Evolutionary conservation across 257 asterid species (phyloP).

Genomic region (Plantago elongata): DNA sequence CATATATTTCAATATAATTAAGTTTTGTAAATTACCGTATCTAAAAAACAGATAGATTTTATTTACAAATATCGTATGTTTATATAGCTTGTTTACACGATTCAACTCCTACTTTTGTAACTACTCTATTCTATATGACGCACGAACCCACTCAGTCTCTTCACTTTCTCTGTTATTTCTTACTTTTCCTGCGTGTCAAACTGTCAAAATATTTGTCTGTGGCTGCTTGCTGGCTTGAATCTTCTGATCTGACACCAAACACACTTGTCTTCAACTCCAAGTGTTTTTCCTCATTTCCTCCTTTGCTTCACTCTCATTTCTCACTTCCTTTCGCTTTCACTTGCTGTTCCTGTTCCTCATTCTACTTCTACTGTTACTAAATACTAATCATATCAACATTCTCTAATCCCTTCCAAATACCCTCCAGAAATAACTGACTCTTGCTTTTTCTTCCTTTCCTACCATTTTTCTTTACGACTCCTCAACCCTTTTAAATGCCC

Average conservation of each 20-base stretch:
- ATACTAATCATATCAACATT: slow-evolving; percentile 5
- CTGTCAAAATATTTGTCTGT: too few species aligned
- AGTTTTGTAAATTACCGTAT: too few species aligned
- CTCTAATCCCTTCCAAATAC: not conserved
- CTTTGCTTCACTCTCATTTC: slow-evolving; percentile 4
- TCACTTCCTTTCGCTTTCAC: not conserved
- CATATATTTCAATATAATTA: too few species aligned
- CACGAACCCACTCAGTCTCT: too few species aligned
- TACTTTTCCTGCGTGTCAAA: too few species aligned
- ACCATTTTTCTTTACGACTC: slow-evolving; percentile 8
- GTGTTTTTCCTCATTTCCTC: slow-evolving; percentile 19
- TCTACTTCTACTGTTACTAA: slow-evolving; percentile 15
- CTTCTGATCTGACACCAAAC: slow-evolving; percentile 12
- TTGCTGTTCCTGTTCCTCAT: slow-evolving; percentile 18
- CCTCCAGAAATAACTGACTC: slow-evolving; percentile 19
- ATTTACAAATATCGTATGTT: too few species aligned
- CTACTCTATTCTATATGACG: too few species aligned
- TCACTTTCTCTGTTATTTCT: too few species aligned
- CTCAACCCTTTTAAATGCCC: slow-evolving; percentile 12
- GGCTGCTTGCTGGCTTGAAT: too few species aligned
- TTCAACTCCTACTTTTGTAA: too few species aligned
- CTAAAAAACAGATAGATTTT: too few species aligned
- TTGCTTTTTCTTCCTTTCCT: slow-evolving; percentile 21
- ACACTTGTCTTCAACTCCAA: slow-evolving; percentile 29
- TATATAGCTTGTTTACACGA: too few species aligned